Conservation (phyloP, 345 rosid species). For the Psidium friedrichsthalianum region DNA sequence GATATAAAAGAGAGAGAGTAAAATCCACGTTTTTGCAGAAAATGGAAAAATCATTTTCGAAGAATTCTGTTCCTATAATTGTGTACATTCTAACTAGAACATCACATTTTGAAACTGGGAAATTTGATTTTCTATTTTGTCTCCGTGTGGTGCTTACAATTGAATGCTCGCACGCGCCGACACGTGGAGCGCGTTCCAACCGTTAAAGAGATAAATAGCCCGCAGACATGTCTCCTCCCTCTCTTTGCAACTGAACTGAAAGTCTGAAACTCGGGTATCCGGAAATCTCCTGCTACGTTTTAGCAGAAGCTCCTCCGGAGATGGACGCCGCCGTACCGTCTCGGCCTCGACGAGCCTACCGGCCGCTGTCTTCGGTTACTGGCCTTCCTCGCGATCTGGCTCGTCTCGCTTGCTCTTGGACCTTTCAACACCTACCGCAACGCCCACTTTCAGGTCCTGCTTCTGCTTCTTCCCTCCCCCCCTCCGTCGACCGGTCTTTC, state of each 20-base stretch:
- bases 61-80: not conserved
- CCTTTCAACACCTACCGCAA: conserved; percentile 68
- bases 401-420: conserved; percentile 77
- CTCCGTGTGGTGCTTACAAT: not conserved
- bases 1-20: no score
- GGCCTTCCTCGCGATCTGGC: conserved; percentile 58
- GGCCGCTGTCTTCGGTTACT: conserved; percentile 73
- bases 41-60: not conserved
- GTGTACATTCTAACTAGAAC: not conserved
- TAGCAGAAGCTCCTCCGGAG: not conserved
- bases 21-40: not conserved
- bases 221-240: not conserved
- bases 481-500: not conserved
- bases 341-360: conserved; percentile 46
- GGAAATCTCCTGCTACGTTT: not conserved
- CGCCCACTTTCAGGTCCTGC: conserved; percentile 59
- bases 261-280: not conserved
- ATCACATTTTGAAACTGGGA: not conserved
- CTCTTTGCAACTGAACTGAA: not conserved
- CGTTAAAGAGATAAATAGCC: not conserved
- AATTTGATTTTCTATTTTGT: not conserved
- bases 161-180: not conserved
- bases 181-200: not conserved
- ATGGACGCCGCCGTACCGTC: conserved; percentile 27
- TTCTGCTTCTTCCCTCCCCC: not conserved